Evolutionary conservation across 1,284 basidiomycete genomes (phyloP), one percentile per base, ranked within the genome.

Genomic region (Cryptococcus deneoformans): DNA sequence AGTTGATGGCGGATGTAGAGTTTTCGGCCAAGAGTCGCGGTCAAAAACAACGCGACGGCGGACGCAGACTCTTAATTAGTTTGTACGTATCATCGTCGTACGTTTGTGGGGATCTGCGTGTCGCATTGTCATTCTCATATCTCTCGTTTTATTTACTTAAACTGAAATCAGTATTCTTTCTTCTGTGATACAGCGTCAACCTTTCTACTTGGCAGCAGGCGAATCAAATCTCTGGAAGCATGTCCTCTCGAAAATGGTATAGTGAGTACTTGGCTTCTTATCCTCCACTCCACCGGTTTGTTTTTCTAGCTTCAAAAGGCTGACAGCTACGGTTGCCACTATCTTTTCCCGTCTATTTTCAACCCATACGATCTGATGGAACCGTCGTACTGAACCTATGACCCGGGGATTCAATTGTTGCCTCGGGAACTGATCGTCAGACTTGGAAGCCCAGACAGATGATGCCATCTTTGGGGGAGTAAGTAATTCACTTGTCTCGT

Each of bases 381-480:
- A 46, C 43, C 29, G 3, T 43, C 5, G 12, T 53, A 9, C 24
- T 36, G 36, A 6, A 24, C 35, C 16, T 16, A 10, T 51, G 5
- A 5, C 6, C 9, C 37, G 20, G 37, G 16, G 14, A n/a, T 6
- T 45, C n/a, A 2, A 24, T 16, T 34, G 36, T 35, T 5, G 6
- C 11, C 10, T 44, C n/a, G 16, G 9, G 10, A 29, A 29, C 29
- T 29, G 29, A 29, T 29, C 29, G 29, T 20, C 45, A 71, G 69
- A 73, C 56, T 60, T 73, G 52, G 69, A 72, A 57, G 61, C 67
- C 6, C 70, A 70, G 53, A 70, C 73, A 6, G 71, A 72, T 54
- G 75, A 75, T 65, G 63, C 68, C 34, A 66, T 72, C 50, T 76
- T 76, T 54, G 74, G 73, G 12, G 74, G 73, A 38, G 74, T 73